These are phyloP conservation scores for Pisolithus marmoratus DNA, from an alignment of 768 basidiomycete species.

Conservation along the genomic window DNA sequence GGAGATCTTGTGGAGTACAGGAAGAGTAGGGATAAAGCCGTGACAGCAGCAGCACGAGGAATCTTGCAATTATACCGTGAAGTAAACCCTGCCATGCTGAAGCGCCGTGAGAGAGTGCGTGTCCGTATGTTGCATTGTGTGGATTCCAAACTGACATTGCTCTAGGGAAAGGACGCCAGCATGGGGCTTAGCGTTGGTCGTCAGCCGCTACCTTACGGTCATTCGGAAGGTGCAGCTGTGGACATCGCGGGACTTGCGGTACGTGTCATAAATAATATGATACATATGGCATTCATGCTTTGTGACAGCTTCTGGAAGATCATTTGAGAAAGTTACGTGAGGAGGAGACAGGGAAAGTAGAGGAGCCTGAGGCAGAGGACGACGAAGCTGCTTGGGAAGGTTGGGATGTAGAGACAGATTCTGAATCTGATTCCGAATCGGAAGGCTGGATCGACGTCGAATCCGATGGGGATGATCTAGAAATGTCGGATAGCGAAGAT, in stretches of 20 bases:
- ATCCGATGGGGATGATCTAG: conserved; percentile 60
- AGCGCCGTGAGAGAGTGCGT: conserved; percentile 76
- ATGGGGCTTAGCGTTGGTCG: conserved; percentile 63
- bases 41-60: conserved; percentile 83
- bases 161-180: conserved; percentile 83
- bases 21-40: conserved; percentile 92
- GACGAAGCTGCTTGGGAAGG: conserved; percentile 76
- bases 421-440: conserved; percentile 49
- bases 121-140: not conserved
- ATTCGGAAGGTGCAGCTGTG: conserved; percentile 63
- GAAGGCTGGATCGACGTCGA: conserved; percentile 78
- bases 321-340: conserved; percentile 70
- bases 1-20: conserved; percentile 91
- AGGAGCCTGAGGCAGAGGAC: conserved; percentile 55
- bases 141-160: conserved; percentile 1
- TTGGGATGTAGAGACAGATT: conserved; percentile 83
- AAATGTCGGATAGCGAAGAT: conserved; percentile 86
- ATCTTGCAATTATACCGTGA: conserved; percentile 90
- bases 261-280: conserved; percentile 22
- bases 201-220: conserved; percentile 78
- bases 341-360: conserved; percentile 50
- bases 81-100: conserved; percentile 90
- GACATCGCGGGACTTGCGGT: conserved; percentile 90
- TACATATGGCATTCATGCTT: not conserved
- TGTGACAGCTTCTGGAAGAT: conserved; percentile 75